Evolutionary conservation across 1,284 basidiomycete genomes (phyloP).

Genomic region (Malassezia vespertilionis): DNA sequence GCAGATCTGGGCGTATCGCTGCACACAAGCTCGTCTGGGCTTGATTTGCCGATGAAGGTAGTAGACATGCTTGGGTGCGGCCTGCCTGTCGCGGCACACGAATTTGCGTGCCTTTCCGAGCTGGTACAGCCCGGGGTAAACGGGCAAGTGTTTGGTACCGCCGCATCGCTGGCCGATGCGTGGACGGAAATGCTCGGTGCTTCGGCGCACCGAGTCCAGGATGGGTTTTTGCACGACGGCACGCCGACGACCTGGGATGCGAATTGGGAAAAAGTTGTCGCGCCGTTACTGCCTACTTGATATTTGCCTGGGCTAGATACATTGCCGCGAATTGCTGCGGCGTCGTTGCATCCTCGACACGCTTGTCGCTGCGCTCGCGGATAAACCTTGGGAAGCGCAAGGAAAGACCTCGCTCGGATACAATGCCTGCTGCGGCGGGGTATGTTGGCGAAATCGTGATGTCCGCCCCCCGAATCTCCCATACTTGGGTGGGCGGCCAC

Average conservation of each 20-base stretch:
- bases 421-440: slow-evolving; percentile 63
- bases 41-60: slow-evolving; percentile 98
- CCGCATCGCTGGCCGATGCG: slow-evolving; percentile 61
- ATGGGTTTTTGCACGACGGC: background rate
- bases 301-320: slow-evolving; percentile 25
- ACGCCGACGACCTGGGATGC: slow-evolving; percentile 5
- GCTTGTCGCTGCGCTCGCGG: slow-evolving; percentile 32
- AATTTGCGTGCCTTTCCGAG: slow-evolving; percentile 75
- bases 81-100: slow-evolving; percentile 78
- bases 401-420: slow-evolving; percentile 56
- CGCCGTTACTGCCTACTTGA: background rate
- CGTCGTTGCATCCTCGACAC: slow-evolving; percentile 26
- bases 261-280: slow-evolving; percentile 5
- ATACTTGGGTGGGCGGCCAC: slow-evolving; percentile 60
- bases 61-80: slow-evolving; percentile 99
- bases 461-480: slow-evolving; percentile 61
- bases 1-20: slow-evolving; percentile 85
- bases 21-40: slow-evolving; percentile 75
- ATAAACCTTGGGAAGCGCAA: slow-evolving; percentile 49
- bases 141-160: slow-evolving; percentile 65
- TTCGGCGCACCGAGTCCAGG: background rate
- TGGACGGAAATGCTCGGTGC: slow-evolving; percentile 45
- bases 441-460: slow-evolving; percentile 82
- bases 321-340: slow-evolving; percentile 31
- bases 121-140: slow-evolving; percentile 73